Evolutionary conservation across 352 stramenopile genomes (phyloP).

Genomic region (Pythium periplocum): DNA sequence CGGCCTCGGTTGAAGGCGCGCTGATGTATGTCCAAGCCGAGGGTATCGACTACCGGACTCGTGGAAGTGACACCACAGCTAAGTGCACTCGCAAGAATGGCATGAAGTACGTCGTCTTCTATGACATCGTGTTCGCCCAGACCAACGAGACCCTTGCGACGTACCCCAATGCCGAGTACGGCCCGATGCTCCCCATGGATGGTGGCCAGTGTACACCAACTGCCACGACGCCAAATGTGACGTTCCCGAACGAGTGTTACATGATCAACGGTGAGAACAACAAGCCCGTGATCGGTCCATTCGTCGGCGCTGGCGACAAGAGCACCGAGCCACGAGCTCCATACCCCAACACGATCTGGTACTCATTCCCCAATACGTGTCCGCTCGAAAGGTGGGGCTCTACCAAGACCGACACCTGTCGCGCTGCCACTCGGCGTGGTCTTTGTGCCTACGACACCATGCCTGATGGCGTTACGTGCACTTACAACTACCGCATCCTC

Average conservation of each 20-base stretch:
- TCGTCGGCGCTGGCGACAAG: conserved; percentile 48
- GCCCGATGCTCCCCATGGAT: conserved; percentile 64
- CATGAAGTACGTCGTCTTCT: conserved; percentile 80
- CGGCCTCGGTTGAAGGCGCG: conserved; percentile 67
- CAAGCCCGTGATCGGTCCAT: conserved; percentile 59
- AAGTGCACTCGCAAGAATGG: conserved; percentile 79
- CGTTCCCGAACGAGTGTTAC: conserved; percentile 51
- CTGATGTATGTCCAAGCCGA: conserved; percentile 88
- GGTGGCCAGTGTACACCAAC: conserved; percentile 51
- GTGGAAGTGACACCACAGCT: too few relatives aligned
- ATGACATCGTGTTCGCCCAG: conserved; percentile 69
- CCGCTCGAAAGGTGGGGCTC: conserved; percentile 21
- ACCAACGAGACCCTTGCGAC: conserved; percentile 72
- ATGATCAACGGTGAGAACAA: conserved; percentile 70
- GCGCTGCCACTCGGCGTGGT: conserved; percentile 25
- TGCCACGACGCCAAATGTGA: conserved; percentile 16
- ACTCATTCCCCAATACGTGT: conserved; percentile 68
- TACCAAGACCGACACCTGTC: conserved; percentile 43
- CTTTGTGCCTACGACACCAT: conserved; percentile 39
- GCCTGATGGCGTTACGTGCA: conserved; percentile 61
- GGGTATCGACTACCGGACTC: conserved; percentile 75
- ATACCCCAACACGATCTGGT: conserved; percentile 76
- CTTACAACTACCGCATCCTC: conserved; percentile 68
- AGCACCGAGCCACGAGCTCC: conserved; percentile 42
- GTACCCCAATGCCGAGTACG: conserved; percentile 64